Percentiles rank a stretch among this genome's conserved stretches.
Conservation (phyloP, 1,284 basidiomycete species). For the Trichosporon coremiiforme region DNA sequence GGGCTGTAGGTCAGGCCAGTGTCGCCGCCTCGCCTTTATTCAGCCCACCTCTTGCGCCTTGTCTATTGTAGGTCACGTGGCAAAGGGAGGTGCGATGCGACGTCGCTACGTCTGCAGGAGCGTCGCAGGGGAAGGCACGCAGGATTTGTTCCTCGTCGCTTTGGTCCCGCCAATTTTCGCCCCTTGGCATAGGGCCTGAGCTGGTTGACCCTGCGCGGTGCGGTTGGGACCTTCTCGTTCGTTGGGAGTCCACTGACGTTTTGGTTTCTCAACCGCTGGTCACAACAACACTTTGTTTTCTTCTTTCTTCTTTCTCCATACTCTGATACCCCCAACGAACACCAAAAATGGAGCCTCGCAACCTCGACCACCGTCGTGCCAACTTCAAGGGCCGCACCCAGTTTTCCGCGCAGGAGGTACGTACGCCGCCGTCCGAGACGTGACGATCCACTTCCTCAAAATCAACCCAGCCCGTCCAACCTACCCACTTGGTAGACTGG, state of each 20-base stretch:
- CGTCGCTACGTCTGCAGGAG: not conserved
- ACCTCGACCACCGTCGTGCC: conserved; percentile 54
- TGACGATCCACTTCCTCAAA: conserved; percentile 6
- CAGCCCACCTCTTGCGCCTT: not conserved
- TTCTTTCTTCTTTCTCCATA: conserved; percentile 12
- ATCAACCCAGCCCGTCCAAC: not conserved
- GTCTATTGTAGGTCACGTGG: not conserved
- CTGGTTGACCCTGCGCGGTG: conserved; percentile 15
- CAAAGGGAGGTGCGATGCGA: conserved; percentile 6
- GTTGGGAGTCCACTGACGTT: conserved; percentile 17
- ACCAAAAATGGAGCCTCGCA: conserved; percentile 42
- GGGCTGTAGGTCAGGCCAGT: not conserved
- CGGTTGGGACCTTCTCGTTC: conserved; percentile 17
- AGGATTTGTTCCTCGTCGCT: conserved; percentile 14
- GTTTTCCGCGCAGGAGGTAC: conserved; percentile 57
- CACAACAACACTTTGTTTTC: conserved; percentile 15
- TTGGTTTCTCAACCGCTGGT: conserved; percentile 17
- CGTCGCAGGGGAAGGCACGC: not conserved
- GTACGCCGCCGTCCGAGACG: conserved; percentile 7
- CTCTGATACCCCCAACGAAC: not conserved
- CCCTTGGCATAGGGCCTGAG: conserved; percentile 16
- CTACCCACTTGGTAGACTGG: not conserved
- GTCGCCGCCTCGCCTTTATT: not conserved
- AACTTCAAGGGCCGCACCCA: conserved; percentile 58
- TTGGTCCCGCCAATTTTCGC: conserved; percentile 12